Conservation (phyloP, 148 eudicot genomes). For the Rhododendron molle region DNA sequence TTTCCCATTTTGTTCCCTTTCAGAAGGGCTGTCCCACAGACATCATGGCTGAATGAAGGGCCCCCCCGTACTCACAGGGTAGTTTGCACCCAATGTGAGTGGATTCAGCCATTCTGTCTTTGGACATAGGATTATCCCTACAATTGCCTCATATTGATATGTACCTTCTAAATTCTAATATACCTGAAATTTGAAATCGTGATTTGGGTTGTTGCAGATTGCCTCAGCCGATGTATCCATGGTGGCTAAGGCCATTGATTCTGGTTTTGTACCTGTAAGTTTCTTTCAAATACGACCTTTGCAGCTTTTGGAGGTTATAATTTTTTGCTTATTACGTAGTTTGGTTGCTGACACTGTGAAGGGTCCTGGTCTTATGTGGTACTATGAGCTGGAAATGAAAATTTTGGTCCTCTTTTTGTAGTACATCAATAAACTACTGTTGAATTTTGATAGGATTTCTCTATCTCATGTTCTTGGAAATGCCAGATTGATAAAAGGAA, state of each 20-base stretch:
- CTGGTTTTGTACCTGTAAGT: constrained; percentile 92
- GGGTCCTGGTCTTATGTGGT: background rate
- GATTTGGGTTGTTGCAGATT: constrained; percentile 43
- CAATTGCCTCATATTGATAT: background rate
- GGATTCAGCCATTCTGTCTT: background rate
- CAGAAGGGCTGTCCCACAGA: background rate
- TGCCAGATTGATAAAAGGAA: background rate
- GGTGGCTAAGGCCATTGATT: constrained; percentile 60
- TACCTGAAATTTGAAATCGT: background rate
- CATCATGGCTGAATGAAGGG: background rate
- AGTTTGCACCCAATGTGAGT: background rate
- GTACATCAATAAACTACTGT: background rate
- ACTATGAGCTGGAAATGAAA: background rate
- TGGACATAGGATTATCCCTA: background rate
- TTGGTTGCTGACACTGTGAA: background rate
- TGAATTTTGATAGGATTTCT: background rate
- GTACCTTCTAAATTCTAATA: background rate
- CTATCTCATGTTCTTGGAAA: background rate
- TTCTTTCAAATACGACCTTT: constrained; percentile 4
- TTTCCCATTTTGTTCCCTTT: background rate
- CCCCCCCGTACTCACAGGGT: background rate
- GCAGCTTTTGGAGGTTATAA: background rate
- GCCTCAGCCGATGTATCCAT: constrained; percentile 55
- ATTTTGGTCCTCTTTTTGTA: background rate
- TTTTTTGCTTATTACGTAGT: background rate